phyloP scores from a whole-genome alignment of 306 rosid genomes.

The Oemleria cerasiformis region DNA sequence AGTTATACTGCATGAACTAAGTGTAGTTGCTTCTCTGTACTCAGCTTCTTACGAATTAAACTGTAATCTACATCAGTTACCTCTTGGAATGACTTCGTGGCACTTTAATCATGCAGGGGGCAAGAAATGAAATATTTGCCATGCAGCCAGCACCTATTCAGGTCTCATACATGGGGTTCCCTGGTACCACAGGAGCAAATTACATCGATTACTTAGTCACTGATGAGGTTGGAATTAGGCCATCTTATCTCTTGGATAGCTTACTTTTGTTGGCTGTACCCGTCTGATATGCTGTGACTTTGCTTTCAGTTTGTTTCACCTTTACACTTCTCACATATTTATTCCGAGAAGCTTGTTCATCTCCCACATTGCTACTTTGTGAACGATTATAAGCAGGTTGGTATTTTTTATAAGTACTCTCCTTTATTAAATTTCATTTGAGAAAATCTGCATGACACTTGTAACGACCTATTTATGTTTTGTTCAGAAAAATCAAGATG shows the following conservation, averaged over 20 bases:
- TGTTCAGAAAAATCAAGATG: slow-evolving; percentile 90
- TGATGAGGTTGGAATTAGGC: slow-evolving; percentile 62
- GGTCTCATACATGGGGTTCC: slow-evolving; percentile 99
- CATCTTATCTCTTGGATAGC: slow-evolving; percentile 3
- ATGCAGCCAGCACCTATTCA: slow-evolving; percentile 97
- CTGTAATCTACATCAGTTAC: background rate
- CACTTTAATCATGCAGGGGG: slow-evolving; percentile 59
- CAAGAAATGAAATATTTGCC: slow-evolving; percentile 93
- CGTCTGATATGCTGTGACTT: slow-evolving; percentile 8
- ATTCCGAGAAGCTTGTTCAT: slow-evolving; percentile 95
- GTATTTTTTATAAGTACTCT: slow-evolving; percentile 11
- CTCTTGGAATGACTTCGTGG: slow-evolving; percentile 6
- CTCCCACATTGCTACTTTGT: slow-evolving; percentile 98
- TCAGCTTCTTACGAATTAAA: background rate
- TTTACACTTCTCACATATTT: slow-evolving; percentile 62
- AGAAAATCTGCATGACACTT: background rate
- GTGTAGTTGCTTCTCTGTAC: background rate
- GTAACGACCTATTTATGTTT: background rate
- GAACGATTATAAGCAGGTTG: slow-evolving; percentile 96
- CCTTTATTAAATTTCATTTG: background rate
- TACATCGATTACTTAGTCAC: slow-evolving; percentile 86
- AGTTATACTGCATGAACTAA: background rate
- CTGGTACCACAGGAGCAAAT: slow-evolving; percentile 94
- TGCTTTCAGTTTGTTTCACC: slow-evolving; percentile 87
- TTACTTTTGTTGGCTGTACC: background rate